phyloP scores from a whole-genome alignment of 164 flowering plant genomes.

The Vitis riparia region DNA sequence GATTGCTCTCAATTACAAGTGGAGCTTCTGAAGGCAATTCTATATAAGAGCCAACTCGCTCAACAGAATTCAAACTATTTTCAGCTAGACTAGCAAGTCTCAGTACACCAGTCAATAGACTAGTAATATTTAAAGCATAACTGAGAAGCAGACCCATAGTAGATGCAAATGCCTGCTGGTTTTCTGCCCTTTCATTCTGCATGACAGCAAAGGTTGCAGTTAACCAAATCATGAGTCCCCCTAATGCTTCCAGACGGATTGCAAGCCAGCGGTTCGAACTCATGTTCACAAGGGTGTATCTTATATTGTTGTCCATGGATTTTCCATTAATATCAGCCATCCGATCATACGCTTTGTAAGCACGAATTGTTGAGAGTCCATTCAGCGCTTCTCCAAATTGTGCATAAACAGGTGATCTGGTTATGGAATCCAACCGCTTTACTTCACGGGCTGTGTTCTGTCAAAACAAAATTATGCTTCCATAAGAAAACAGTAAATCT shows the following conservation, averaged over 20 bases:
- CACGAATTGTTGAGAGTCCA: conserved; percentile 90
- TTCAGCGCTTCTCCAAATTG: conserved; percentile 98
- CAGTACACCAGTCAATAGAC: conserved; percentile 72
- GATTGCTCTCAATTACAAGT: conserved; percentile 61
- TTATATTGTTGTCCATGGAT: conserved; percentile 91
- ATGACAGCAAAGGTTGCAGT: conserved; percentile 96
- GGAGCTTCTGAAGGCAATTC: conserved; percentile 97
- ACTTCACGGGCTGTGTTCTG: conserved; percentile 98
- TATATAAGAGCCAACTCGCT: conserved; percentile 79
- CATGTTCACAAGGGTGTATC: conserved; percentile 89
- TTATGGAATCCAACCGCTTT: conserved; percentile 88
- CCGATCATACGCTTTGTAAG: conserved; percentile 95
- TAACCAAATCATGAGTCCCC: conserved; percentile 98
- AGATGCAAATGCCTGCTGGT: conserved; percentile 93
- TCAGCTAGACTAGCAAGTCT: conserved; percentile 95
- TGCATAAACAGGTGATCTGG: conserved; percentile 98
- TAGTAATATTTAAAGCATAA: conserved; percentile 91
- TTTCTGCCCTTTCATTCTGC: conserved; percentile 87
- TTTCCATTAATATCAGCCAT: conserved; percentile 90
- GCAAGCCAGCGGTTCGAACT: conserved; percentile 95
- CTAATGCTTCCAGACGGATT: conserved; percentile 84
- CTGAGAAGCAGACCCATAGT: conserved; percentile 98
- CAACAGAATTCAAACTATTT: conserved; percentile 93
- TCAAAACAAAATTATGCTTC: conserved; percentile 5
- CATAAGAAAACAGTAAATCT: neutral